Conservation (phyloP, 176 grass and related monocot genomes). For the Bonia amplexicaulis region DNA sequence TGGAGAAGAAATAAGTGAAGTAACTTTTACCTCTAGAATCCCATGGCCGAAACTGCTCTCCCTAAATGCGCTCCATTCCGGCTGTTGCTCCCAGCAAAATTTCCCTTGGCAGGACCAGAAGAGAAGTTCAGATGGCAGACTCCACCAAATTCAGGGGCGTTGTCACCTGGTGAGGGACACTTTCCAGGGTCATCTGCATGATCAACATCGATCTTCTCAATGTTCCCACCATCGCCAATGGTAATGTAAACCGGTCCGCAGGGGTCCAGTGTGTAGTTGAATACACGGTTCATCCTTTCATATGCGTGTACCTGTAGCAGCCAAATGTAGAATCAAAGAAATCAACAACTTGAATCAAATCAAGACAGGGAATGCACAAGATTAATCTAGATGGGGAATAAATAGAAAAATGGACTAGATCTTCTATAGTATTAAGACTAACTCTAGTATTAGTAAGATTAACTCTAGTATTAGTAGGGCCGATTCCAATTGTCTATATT, state of each 20-base stretch:
- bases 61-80: constrained; percentile 83
- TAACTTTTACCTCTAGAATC: constrained; percentile 62
- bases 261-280: constrained; percentile 68
- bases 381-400: not conserved
- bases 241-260: constrained; percentile 81
- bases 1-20: not conserved
- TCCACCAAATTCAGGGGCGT: constrained; percentile 70
- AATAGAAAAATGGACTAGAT: not conserved
- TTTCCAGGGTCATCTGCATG: constrained; percentile 76
- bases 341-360: not conserved
- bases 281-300: constrained; percentile 85
- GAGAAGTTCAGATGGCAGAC: constrained; percentile 85
- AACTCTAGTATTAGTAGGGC: not conserved
- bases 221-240: constrained; percentile 84
- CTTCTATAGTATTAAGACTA: not conserved
- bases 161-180: constrained; percentile 58
- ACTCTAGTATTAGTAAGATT: not conserved
- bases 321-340: not conserved
- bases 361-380: not conserved
- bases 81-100: constrained; percentile 82
- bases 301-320: constrained; percentile 76
- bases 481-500: not conserved
- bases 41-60: constrained; percentile 97
- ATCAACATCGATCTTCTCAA: constrained; percentile 68
- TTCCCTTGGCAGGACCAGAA: constrained; percentile 67